Base-by-base conservation (phyloP, 208 protist species). In the Acanthamoeba castellanii region DNA sequence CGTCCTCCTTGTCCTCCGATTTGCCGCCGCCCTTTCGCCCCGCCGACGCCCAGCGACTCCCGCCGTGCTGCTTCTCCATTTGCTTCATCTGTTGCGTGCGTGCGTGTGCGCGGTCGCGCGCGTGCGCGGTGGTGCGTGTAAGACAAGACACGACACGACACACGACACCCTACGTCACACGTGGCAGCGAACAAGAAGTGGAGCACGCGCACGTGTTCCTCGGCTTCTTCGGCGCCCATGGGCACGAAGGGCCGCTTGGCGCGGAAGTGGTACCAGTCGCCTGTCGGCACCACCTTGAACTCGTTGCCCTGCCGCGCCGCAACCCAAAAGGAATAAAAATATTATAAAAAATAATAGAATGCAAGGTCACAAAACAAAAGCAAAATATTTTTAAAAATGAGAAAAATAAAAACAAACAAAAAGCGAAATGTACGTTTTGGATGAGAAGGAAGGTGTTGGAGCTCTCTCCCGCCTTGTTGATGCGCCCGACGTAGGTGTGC, bases 181-280 rank as follows among this genome's bases (percentile, higher is more conserved):
- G 59, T 3, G 59, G 3, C 3, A 64, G 59, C 5, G 59, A 64
- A 64, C 5, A 8, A 61, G 50, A 61, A 61, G n/a, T 4, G n/a
- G 82, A 89, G 25, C 16, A 57, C 66, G 3, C 45, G 76, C 8
- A 76, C 68, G 25, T 84, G 37, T 82, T 74, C 89, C n/a, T 93
- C 89, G 25, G 89, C 89, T 25, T 93, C 66, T 59, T 93, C 89
- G 13, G 45, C 8, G 70, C 13, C n/a, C 66, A 93, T 42, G 52
- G 89, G 59, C n/a, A 45, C 45, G 70, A 82, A 93, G 42, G 89
- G 25, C 7, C 89, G 89, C 68, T 93, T 93, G 3, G 89, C 66
- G 34, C 68, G 11, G 89, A 93, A 93, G 27, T 82, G 37, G 45
- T 93, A 93, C 57, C 64, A 93, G 52, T 93, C 89, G 6, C 89